Evolutionary conservation across 768 basidiomycete genomes (phyloP).

Genomic region (Leccinum boreale): DNA sequence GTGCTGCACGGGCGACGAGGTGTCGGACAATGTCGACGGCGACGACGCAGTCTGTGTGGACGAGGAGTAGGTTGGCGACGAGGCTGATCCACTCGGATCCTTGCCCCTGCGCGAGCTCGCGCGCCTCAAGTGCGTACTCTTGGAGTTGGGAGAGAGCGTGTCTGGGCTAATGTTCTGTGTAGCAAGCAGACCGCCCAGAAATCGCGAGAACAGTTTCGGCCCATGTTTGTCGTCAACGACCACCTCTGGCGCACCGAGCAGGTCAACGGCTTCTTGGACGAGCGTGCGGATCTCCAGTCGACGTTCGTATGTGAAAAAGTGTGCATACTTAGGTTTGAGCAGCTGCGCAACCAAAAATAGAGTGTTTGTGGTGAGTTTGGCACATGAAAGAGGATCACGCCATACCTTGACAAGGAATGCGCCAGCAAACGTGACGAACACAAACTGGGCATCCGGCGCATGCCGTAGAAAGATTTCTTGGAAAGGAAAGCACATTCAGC

Average conservation of each 20-base stretch:
- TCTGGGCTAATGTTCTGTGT: conserved; percentile 43
- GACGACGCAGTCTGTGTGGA: conserved; percentile 17
- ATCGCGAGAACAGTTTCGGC: conserved; percentile 75
- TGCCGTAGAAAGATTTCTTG: conserved; percentile 59
- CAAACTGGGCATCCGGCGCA: conserved; percentile 76
- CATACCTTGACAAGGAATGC: conserved; percentile 79
- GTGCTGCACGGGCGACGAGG: conserved; percentile 35
- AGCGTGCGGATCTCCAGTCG: conserved; percentile 58
- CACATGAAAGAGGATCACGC: neutral
- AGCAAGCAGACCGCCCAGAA: conserved; percentile 68
- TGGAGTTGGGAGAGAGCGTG: conserved; percentile 15
- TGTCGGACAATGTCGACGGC: conserved; percentile 33
- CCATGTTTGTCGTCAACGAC: conserved; percentile 80
- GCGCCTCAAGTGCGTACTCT: conserved; percentile 20
- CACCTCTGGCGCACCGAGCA: conserved; percentile 66
- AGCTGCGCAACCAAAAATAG: conserved; percentile 40
- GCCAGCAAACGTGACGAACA: conserved; percentile 77
- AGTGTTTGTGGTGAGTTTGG: neutral
- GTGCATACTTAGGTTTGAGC: conserved; percentile 71
- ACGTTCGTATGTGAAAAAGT: conserved; percentile 54
- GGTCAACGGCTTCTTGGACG: conserved; percentile 64
- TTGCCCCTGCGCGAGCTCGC: conserved; percentile 12
- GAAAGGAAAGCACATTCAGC: conserved; percentile 2
- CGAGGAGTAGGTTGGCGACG: neutral
- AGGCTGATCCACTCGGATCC: conserved; percentile 2